phyloP scores from a whole-genome alignment of 495 filamentous ascomycete species.

The Talaromyces nanjingensis region DNA sequence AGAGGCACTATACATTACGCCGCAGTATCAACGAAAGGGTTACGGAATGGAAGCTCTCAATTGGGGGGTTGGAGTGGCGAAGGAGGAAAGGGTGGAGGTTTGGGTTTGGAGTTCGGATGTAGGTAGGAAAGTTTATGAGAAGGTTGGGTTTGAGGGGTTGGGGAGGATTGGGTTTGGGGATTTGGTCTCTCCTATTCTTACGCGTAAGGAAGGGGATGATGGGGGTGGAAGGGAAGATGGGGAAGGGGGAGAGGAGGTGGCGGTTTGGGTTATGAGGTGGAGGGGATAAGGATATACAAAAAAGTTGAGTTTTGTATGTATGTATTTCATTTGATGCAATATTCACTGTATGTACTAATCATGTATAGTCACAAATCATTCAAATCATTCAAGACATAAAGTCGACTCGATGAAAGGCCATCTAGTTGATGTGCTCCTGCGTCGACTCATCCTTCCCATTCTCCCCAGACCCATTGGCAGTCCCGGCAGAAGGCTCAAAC shows the following conservation, averaged over 20 bases:
- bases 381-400: background rate
- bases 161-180: constrained; percentile 4
- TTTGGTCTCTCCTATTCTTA: background rate
- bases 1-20: constrained; percentile 5
- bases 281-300: background rate
- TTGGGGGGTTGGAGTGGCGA: background rate
- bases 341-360: background rate
- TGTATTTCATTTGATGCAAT: background rate
- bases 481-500: background rate
- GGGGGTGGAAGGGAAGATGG: background rate
- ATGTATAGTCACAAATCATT: background rate
- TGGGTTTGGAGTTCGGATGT: constrained; percentile 9
- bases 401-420: too few species aligned
- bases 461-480: background rate
- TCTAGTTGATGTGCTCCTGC: background rate
- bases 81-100: background rate
- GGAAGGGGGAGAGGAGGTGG: background rate
- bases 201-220: background rate
- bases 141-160: background rate
- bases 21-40: background rate
- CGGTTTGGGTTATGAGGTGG: constrained; percentile 6
- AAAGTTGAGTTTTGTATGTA: background rate
- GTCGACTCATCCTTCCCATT: background rate
- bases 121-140: background rate
- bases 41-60: background rate